Evolutionary conservation across 352 stramenopile genomes (phyloP).

Genomic region (Phytophthora ohioensis): DNA sequence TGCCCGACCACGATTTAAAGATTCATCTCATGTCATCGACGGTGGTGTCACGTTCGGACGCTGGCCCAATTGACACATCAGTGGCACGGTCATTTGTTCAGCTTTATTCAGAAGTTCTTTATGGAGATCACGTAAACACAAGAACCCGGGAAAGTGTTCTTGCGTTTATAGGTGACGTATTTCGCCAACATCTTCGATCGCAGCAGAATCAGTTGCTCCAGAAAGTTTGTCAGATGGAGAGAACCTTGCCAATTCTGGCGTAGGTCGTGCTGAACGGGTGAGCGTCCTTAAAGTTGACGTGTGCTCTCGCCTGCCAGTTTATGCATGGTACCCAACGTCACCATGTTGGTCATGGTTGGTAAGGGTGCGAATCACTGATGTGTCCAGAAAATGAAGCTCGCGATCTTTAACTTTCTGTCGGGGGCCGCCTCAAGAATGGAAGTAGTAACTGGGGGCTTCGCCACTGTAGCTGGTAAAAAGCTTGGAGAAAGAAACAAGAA

Average conservation of each 20-base stretch:
- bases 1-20: neutral
- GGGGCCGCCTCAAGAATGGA: no score
- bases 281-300: no score
- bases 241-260: neutral
- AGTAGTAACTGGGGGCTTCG: no score
- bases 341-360: no score
- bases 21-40: constrained; percentile 3
- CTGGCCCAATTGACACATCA: neutral
- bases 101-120: neutral
- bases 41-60: neutral
- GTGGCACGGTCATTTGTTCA: constrained; percentile 2
- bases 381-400: no score
- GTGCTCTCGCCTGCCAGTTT: no score
- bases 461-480: no score
- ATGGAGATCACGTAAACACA: neutral
- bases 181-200: neutral
- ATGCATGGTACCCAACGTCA: no score
- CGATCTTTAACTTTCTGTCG: no score
- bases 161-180: constrained; percentile 3
- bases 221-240: neutral
- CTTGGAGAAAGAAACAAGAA: no score
- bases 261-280: neutral
- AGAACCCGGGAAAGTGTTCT: neutral
- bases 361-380: no score
- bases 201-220: constrained; percentile 4